A percentile compares a stretch with the other conserved stretches of the same genome.
Evolutionary conservation across 2,329 filamentous ascomycete species (phyloP).

Genomic region (Akanthomyces lecanii): DNA sequence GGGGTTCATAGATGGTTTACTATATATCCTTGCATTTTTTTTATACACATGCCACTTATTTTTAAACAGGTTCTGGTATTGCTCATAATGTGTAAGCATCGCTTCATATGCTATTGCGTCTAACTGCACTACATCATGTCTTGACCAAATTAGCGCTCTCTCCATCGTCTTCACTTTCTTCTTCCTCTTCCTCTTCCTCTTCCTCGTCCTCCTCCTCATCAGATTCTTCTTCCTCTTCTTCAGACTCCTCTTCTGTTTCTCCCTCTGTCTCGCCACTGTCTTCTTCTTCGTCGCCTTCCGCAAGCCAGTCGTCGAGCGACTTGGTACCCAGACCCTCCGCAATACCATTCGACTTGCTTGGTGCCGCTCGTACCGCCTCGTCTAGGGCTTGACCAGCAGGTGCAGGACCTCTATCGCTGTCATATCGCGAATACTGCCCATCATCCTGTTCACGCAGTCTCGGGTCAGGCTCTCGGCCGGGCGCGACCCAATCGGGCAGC

Average conservation of each 20-base stretch:
- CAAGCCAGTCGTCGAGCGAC: slow-evolving; percentile 90
- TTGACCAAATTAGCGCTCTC: slow-evolving; percentile 44
- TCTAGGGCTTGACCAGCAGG: slow-evolving; percentile 64
- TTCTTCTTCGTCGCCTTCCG: slow-evolving; percentile 61
- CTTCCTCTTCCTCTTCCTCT: slow-evolving; percentile 32
- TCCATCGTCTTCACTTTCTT: slow-evolving; percentile 44
- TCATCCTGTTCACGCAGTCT: slow-evolving; percentile 58
- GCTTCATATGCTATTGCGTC: neutral
- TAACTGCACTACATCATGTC: slow-evolving; percentile 23
- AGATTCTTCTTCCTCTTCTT: slow-evolving; percentile 47
- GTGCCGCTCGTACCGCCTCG: slow-evolving; percentile 41
- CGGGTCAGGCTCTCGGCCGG: slow-evolving; percentile 74
- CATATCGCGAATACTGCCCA: slow-evolving; percentile 28
- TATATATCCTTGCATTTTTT: neutral
- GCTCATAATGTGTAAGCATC: neutral
- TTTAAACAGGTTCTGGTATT: neutral
- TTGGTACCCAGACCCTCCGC: slow-evolving; percentile 60
- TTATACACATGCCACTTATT: too few relatives aligned
- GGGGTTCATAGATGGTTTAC: neutral
- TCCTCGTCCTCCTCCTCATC: slow-evolving; percentile 42
- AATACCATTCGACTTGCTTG: slow-evolving; percentile 46
- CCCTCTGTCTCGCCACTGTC: slow-evolving; percentile 48
- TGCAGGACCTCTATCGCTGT: slow-evolving; percentile 32
- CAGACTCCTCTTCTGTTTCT: slow-evolving; percentile 48
- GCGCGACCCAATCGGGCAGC: slow-evolving; percentile 79